Evolutionary conservation across 2,329 filamentous ascomycete species (phyloP), one percentile per base, ranked within the genome.

Genomic region (Fusarium buharicum): DNA sequence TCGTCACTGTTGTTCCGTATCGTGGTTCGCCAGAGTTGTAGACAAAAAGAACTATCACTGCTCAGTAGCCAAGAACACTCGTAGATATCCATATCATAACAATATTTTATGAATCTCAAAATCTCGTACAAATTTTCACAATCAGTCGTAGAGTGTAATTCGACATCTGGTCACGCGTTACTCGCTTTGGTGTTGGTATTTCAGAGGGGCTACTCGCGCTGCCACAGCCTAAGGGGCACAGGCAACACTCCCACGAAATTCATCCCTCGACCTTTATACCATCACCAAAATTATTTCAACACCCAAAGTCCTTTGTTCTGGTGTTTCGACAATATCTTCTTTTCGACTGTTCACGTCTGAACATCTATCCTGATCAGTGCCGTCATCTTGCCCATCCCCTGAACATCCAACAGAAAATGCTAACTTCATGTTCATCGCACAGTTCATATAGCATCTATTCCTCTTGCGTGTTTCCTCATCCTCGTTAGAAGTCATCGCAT

Each of bases 291-390:
- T 11, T 9, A 14, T 16, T 16, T 0, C 11, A 33, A 6, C 9
- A 3, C 14, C 4, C 13, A 7, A 12, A 14, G 0, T 33, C 55
- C 30, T 51, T 61, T 47, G 12, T 36, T 28, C 14, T 22, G 3
- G 14, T 22, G 18, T 45, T 41, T 28, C 5, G 14, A 10, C 10
- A 1, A 16, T 10, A 16, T 16, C 36, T 3, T 20, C 16, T 20
- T 16, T 13, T 37, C 18, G 3, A 20, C n/a, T 56, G 36, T 62
- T 52, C 47, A 18, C 13, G 3, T 28, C 37, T 44, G 44, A 58
- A 58, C 45, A 49, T 34, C 20, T 43, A 28, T 37, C 31, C 28
- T 30, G 44, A 61, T 57, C 30, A 45, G 61, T 64, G 6, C 24
- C 28, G 7, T 16, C 10, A 38, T 37, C 22, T 39, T 37, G 30